Percentiles rank a stretch among this genome's conserved stretches.
Conservation (phyloP, 805 yeast genomes). For the Jamesozyma hellenica region DNA sequence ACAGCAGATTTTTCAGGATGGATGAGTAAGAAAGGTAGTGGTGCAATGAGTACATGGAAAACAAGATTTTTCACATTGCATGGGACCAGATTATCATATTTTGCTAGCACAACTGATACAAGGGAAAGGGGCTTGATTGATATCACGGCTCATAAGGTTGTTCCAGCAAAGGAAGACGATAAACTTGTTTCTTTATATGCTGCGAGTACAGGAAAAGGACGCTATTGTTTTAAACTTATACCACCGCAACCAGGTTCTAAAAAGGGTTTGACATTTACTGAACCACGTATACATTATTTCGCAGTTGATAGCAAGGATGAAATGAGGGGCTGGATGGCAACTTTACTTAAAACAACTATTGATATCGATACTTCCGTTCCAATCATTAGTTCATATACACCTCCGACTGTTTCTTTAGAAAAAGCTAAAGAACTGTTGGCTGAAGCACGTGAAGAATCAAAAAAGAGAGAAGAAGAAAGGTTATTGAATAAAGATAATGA, state of each 20-base stretch:
- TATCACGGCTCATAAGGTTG: conserved; percentile 86
- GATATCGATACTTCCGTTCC: conserved; percentile 91
- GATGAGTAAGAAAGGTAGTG: conserved; percentile 88
- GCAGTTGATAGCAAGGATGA: conserved; percentile 89
- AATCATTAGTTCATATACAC: conserved; percentile 80
- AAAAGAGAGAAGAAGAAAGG: conserved; percentile 39
- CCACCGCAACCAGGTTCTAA: conserved; percentile 98
- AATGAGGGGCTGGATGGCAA: conserved; percentile 91
- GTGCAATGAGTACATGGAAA: conserved; percentile 85
- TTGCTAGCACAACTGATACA: conserved; percentile 63
- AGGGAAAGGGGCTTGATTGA: conserved; percentile 90
- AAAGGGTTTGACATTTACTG: conserved; percentile 92
- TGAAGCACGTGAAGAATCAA: conserved; percentile 69
- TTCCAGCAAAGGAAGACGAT: conserved; percentile 78
- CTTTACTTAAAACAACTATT: conserved; percentile 89
- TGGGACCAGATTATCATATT: conserved; percentile 88
- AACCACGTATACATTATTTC: conserved; percentile 90
- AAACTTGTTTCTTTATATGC: conserved; percentile 80
- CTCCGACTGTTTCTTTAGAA: conserved; percentile 86
- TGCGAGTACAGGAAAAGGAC: conserved; percentile 88
- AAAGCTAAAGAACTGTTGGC: conserved; percentile 81
- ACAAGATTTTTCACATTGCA: conserved; percentile 75
- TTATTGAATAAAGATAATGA: conserved; percentile 22
- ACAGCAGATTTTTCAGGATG: conserved; percentile 79
- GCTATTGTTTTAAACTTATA: conserved; percentile 79